Evolutionary conservation across 345 rosid genomes (phyloP), one percentile per base, ranked within the genome.

Genomic region (Gossypium ekmanianum): DNA sequence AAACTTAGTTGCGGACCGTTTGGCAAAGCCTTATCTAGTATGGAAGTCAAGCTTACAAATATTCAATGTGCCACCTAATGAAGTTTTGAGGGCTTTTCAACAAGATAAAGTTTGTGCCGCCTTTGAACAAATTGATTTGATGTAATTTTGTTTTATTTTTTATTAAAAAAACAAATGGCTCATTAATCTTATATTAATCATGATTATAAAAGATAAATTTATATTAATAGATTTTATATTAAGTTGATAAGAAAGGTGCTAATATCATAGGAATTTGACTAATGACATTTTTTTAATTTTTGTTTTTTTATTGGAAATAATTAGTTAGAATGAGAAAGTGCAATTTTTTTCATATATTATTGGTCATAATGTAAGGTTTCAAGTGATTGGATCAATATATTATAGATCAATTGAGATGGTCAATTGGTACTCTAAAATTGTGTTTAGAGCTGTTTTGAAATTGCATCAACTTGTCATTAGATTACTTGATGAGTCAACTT

Each of bases 1-100:
- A 34, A 1, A 29, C 0, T 34, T 4, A 4, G 39, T 4, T 4
- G 7, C 7, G 1, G 39, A 34, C 0, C 1, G 0, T 4, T 4
- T 34, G 7, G 7, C 7, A 4, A 34, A 34, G 39, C 39, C 4
- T 0, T 34, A 1, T 34, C 1, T 34, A 4, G 39, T 0, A 4
- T 34, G 39, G 39, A 34, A 34, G 7, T 34, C 39, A 34, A 4
- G 39, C 7, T 4, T 34, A 4, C 1, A 4, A 4, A 34, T 34
- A 4, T 34, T 34, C 7, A 0, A 34, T 34, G 39, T 34, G 39
- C 39, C 39, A 4, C 0, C 3, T 4, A 34, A 4, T 34, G 39
- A 34, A 4, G 39, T 34, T 4, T 34, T 34, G 1, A 6, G 7
- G 39, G 6, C 7, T 34, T 5, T 34, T 34, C 39, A 34, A 34